Evolutionary conservation across 106 monocot genomes (phyloP), one percentile per base, ranked within the genome.

Genomic region (Acorus gramineus): DNA sequence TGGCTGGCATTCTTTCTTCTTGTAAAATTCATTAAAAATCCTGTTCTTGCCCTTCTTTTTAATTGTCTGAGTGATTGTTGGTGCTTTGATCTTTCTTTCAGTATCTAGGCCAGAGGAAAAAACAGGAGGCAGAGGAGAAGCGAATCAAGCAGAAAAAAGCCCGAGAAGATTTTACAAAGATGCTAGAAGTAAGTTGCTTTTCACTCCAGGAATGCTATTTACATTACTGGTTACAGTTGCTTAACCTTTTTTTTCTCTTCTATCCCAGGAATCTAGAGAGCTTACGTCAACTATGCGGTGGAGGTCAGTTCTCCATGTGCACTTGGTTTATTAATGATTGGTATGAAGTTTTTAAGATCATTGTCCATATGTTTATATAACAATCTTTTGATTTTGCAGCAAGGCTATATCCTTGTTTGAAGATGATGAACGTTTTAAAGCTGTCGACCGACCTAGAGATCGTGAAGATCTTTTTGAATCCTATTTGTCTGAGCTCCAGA

Each of bases 401-500:
- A 92, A 98, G 81, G 96, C 85, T 8, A 65, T 88, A 11, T 73
- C 66, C 60, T 76, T 98, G 85, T 92, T 98, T 72, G 96, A 98
- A 79, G 73, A 77, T 70, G 96, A 98, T 83, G 91, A 84, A 68
- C 69, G 96, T 43, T 98, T 85, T 43, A 83, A 47, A 73, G 85
- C 96, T 52, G 88, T 98, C 78, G 91, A 98, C 50, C 76, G 96
- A 53, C 42, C 79, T 48, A 74, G 87, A 73, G 96, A 98, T 44
- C 87, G 96, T 14, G 90, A 98, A 69, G 96, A 98, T 77, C 63
- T 98, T 13, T 98, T 85, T 77, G 90, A 98, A 43, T 71, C 67
- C 9, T 98, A 88, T 70, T 14, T 83, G 11, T 74, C 73, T 46
- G 96, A 98, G 53, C 96, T 98, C 13, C 85, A 88, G 60, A 98